Evolutionary conservation across 768 basidiomycete genomes (phyloP).

Genomic region (Tulasnella sp.): DNA sequence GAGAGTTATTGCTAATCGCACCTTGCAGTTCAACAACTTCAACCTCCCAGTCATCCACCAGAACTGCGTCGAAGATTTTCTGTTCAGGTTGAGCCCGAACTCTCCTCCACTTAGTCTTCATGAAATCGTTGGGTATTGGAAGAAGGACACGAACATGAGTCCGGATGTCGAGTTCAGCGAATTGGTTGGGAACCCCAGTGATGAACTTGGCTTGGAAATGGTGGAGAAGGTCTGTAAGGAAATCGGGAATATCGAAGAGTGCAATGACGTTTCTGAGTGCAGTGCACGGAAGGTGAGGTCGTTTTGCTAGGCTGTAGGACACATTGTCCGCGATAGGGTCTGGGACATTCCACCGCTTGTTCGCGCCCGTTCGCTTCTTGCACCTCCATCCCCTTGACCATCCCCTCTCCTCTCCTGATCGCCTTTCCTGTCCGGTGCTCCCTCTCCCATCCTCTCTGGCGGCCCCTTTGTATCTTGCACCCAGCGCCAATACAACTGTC

Average conservation of each 20-base stretch:
- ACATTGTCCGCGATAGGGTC: neutral
- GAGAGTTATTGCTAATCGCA: neutral
- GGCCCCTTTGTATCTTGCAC: slow-evolving; percentile 29
- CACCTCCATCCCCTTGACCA: neutral
- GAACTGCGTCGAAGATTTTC: neutral
- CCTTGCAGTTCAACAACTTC: neutral
- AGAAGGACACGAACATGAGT: neutral
- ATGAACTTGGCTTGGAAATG: neutral
- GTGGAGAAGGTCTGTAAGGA: neutral
- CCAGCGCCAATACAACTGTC: slow-evolving; percentile 26
- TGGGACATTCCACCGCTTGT: neutral
- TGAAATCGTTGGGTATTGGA: neutral
- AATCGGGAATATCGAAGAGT: neutral
- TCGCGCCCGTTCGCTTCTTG: neutral
- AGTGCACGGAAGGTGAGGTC: neutral
- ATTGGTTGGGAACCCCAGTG: neutral
- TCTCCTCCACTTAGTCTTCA: neutral
- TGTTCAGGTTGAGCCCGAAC: neutral
- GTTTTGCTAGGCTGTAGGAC: neutral
- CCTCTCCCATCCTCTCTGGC: neutral
- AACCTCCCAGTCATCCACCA: neutral
- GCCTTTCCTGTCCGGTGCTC: neutral
- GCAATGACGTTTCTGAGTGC: neutral
- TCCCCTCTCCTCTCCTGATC: neutral
- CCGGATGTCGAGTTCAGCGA: neutral